Conservation (phyloP, 192 early-diverging fungal genomes). For the Backusella liffmaniae region DNA sequence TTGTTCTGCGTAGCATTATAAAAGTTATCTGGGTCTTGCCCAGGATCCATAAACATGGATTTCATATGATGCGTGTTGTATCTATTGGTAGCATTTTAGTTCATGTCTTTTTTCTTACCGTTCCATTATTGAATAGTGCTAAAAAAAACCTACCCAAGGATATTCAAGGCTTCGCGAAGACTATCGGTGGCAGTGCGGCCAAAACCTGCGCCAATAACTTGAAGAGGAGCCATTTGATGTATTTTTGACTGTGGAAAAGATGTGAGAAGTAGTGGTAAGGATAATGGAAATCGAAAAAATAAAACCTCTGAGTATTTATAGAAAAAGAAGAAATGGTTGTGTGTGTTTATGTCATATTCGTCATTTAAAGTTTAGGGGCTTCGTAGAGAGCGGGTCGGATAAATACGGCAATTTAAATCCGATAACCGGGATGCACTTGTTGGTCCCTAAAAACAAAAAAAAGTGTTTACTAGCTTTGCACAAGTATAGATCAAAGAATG, state of each 20-base stretch:
- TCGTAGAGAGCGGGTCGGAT: not conserved
- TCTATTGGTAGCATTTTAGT: not conserved
- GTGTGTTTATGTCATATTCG: not conserved
- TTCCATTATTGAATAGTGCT: no score
- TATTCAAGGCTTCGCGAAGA: constrained; percentile 17
- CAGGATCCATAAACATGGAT: not conserved
- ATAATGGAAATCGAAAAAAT: not conserved
- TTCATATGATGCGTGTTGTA: not conserved
- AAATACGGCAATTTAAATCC: not conserved
- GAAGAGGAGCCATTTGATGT: not conserved
- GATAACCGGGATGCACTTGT: not conserved
- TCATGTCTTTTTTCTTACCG: not conserved
- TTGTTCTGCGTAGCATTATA: not conserved
- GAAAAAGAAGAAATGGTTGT: not conserved
- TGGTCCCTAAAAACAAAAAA: no score
- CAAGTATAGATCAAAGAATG: no score
- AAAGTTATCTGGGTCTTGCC: not conserved
- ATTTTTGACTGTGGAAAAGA: no score
- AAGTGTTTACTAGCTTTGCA: no score
- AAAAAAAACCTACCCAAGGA: constrained; percentile 14
- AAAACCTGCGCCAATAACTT: constrained; percentile 20
- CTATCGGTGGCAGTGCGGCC: constrained; percentile 26
- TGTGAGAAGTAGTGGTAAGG: not conserved
- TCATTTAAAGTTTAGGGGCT: not conserved
- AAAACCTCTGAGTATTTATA: not conserved